These are phyloP conservation scores for Boletus vermiculosoides DNA, from an alignment of 768 basidiomycete genomes.

Conservation along the genomic window DNA sequence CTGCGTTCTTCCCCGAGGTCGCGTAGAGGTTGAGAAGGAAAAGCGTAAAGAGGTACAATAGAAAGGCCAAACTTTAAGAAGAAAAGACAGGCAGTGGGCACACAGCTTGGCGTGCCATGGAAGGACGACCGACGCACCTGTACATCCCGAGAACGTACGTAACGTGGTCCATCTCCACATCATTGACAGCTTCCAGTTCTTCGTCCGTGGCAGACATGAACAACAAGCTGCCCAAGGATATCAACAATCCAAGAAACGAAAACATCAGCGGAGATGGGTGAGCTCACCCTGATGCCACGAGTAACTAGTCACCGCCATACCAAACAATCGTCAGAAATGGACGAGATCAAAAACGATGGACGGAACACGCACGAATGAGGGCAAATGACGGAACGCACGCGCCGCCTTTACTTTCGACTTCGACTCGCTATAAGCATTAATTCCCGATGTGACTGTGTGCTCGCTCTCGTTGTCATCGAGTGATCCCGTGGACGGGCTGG, in stretches of 20 bases:
- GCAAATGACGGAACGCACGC: constrained; percentile 78
- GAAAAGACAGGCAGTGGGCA: background rate
- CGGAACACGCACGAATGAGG: constrained; percentile 71
- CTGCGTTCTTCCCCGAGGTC: constrained; percentile 58
- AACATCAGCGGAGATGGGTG: background rate
- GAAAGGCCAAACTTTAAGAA: constrained; percentile 52
- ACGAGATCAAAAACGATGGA: background rate
- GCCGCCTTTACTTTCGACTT: constrained; percentile 38
- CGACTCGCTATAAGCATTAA: constrained; percentile 12
- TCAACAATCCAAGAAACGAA: background rate
- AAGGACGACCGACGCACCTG: constrained; percentile 45
- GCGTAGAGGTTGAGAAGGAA: constrained; percentile 69
- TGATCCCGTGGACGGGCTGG: constrained; percentile 30
- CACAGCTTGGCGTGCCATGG: background rate
- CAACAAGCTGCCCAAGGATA: constrained; percentile 48
- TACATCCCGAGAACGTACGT: constrained; percentile 86
- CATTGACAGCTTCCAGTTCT: constrained; percentile 69
- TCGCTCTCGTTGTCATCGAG: constrained; percentile 61
- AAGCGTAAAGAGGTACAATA: constrained; percentile 72
- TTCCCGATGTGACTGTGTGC: constrained; percentile 55
- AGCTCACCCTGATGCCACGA: constrained; percentile 68
- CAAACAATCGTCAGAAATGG: constrained; percentile 1
- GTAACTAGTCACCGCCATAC: constrained; percentile 43
- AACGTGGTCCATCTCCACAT: constrained; percentile 83
- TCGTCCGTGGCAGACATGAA: constrained; percentile 97